Conservation (phyloP, 2,329 filamentous ascomycete species). For the Waltergamsia citrina region DNA sequence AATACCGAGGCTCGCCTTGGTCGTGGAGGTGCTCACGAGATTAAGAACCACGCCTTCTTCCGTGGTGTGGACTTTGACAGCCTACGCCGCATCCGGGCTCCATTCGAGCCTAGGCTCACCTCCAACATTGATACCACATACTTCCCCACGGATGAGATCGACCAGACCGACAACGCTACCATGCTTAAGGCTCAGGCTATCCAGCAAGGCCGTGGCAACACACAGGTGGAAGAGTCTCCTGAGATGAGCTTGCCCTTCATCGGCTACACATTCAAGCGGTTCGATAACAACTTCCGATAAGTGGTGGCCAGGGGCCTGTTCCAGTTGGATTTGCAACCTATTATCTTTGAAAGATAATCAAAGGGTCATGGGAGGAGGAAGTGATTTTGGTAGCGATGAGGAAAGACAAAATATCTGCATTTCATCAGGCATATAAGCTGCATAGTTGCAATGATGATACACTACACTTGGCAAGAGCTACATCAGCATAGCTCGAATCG, state of each 20-base stretch:
- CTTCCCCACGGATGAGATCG: conserved; percentile 98
- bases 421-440: background rate
- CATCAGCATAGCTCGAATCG: too few species aligned
- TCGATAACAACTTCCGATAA: conserved; percentile 63
- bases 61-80: conserved; percentile 92
- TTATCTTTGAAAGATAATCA: too few species aligned
- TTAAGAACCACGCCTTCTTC: conserved; percentile 95
- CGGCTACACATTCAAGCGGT: conserved; percentile 77
- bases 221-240: conserved; percentile 63
- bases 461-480: too few species aligned
- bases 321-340: background rate
- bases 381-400: too few species aligned
- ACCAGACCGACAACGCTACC: conserved; percentile 89
- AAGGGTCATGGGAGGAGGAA: too few species aligned
- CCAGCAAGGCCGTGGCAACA: conserved; percentile 50
- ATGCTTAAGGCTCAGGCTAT: conserved; percentile 76
- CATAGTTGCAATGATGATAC: too few species aligned
- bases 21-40: conserved; percentile 76
- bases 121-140: conserved; percentile 96
- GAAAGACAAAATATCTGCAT: too few species aligned
- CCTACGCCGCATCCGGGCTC: conserved; percentile 83
- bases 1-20: conserved; percentile 90
- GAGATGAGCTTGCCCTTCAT: conserved; percentile 86
- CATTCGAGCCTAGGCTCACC: conserved; percentile 88
- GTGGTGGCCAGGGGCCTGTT: conserved; percentile 7